These are phyloP conservation scores for Tulasnella sp. DNA, from an alignment of 768 basidiomycete species.

Conservation along the genomic window DNA sequence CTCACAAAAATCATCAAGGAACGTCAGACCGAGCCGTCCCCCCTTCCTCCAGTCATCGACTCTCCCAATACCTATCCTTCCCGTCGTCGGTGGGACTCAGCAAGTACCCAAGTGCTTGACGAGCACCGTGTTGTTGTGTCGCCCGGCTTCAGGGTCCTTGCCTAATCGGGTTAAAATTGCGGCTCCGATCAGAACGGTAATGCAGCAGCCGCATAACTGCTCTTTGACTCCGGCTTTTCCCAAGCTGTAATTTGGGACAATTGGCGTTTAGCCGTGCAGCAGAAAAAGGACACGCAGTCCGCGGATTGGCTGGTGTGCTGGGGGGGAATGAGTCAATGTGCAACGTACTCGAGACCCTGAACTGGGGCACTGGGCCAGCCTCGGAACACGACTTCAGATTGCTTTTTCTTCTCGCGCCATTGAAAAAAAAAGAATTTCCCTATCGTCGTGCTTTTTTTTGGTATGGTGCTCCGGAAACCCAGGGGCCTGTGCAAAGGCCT, in stretches of 20 bases:
- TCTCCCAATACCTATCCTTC: neutral
- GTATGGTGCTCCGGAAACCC: neutral
- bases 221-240: conserved; percentile 12
- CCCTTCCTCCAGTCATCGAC: neutral
- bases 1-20: neutral
- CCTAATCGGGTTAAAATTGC: neutral
- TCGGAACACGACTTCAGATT: conserved; percentile 1
- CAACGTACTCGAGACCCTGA: conserved; percentile 8
- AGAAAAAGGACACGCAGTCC: conserved; percentile 6
- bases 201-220: neutral
- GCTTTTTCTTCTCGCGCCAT: neutral
- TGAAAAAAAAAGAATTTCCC: neutral
- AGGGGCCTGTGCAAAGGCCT: neutral
- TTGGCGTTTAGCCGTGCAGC: neutral
- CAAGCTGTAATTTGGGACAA: conserved; percentile 2
- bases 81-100: neutral
- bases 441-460: neutral
- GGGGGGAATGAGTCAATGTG: neutral
- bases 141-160: neutral
- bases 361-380: neutral
- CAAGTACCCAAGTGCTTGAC: neutral
- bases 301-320: neutral
- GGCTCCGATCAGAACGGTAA: conserved; percentile 13
- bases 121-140: neutral
- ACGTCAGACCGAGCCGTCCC: neutral